phyloP scores from a whole-genome alignment of 2,329 filamentous ascomycete species.

The Zymoseptoria tritici region DNA sequence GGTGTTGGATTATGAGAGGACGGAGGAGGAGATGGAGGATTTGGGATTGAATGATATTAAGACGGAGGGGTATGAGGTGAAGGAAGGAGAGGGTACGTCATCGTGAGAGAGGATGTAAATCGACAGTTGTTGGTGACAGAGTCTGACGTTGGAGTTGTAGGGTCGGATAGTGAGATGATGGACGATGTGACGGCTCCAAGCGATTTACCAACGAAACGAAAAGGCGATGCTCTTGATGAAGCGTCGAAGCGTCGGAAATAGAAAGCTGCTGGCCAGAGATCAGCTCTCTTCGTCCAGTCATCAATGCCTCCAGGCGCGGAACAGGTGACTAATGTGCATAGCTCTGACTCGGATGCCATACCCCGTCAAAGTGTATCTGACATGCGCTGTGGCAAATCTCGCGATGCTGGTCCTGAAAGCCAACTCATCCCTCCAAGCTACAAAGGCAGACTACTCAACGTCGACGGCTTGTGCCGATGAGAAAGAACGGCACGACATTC shows the following conservation, averaged over 20 bases:
- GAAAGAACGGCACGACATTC: background rate
- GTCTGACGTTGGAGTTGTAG: background rate
- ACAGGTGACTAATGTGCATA: too few relatives aligned
- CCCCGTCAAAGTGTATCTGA: too few relatives aligned
- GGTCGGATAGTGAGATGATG: background rate
- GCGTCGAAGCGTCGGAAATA: background rate
- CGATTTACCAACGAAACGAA: background rate
- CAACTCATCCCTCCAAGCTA: too few relatives aligned
- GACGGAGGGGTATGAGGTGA: slow-evolving; percentile 68
- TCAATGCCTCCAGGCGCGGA: too few relatives aligned
- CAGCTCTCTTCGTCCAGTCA: too few relatives aligned
- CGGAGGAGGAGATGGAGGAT: slow-evolving; percentile 88
- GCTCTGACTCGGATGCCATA: too few relatives aligned
- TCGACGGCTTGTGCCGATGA: background rate
- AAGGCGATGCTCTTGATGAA: background rate
- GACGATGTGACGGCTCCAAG: background rate
- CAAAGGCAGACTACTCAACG: too few relatives aligned
- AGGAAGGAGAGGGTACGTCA: slow-evolving; percentile 9
- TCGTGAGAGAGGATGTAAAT: background rate
- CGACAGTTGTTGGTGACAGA: background rate
- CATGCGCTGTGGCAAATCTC: too few relatives aligned
- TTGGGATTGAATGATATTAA: slow-evolving; percentile 89
- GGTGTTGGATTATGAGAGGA: slow-evolving; percentile 75
- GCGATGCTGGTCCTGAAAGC: too few relatives aligned
- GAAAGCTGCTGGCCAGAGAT: background rate